Evolutionary conservation across 2,329 filamentous ascomycete genomes (phyloP), one percentile per base, ranked within the genome.

Genomic region (Aspergillus caelatus): DNA sequence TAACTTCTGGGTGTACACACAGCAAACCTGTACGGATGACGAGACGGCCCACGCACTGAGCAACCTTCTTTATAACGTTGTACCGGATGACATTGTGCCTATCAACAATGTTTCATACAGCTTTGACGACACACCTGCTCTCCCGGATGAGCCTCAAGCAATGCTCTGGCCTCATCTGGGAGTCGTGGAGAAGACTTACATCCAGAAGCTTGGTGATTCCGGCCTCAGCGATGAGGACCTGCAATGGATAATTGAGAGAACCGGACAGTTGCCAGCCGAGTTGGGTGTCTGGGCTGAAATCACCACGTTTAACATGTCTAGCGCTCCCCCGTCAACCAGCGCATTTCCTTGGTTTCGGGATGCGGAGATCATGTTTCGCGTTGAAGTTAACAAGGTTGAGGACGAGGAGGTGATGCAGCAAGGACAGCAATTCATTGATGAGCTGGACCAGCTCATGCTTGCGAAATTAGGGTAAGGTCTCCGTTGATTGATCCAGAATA

Each of bases 181-280:
- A 43, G 46, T 57, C 21, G 55, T 57, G 23, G 34, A 57, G 39
- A 57, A 57, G 39, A 46, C 43, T 23, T 46, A 46, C 43, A 23
- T 46, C 9, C 43, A 46, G 5, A 12, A 23, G 43, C 19, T 21
- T n/a, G 21, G 43, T 19, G 3, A n/a, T 14, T 28, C 34, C 7
- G 23, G 36, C 21, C 39, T 57, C 36, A 43, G 36, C 10, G 36
- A 57, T 46, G 55, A 57, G n/a, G 39, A 30, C 11, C 39, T 57
- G 21, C 21, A 30, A 19, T 39, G 55, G 9, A 28, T 57, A 12
- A n/a, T 57, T 26, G 36, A 46, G 16, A 39, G 28, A 19, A 57
- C 43, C 28, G 23, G 55, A 26, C 12, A 57, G 23, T 43, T 57
- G 39, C 36, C 39, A 2, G 55, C 39, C 7, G 55, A 16, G 36